Evolutionary conservation across 768 basidiomycete species (phyloP), one percentile per base, ranked within the genome.

Genomic region (Tephrocybe sp.): DNA sequence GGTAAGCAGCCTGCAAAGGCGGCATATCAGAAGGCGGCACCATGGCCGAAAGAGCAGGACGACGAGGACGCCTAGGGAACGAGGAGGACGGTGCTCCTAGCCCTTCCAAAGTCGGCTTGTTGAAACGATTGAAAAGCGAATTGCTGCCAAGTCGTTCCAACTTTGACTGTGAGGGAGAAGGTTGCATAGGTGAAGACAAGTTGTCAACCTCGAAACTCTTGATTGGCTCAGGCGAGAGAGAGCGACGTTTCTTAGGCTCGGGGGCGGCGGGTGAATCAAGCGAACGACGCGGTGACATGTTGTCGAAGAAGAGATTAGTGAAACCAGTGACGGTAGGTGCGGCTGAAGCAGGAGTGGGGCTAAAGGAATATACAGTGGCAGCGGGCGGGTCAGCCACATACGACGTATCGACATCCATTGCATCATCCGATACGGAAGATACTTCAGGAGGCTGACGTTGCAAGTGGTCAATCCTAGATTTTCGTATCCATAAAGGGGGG

Each of bases 331-430:
- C 65, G 0, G 79, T 76, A 0, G 83, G 75, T 12, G 75, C 78
- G 19, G 79, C 76, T 9, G 84, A 79, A 21, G 73, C 60, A 39
- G 77, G 74, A 28, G 64, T 66, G 52, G 53, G 70, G 44, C 68
- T 66, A 50, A 66, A 70, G 46, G 58, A 65, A 48, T 65, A 61
- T 19, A 52, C 64, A 49, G 49, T 55, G 39, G 55, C 49, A 24
- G 57, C 60, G 32, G 64, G 60, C 45, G 65, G 50, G 59, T 70
- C 64, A 40, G 71, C 67, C 38, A 66, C 63, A 51, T 71, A 76
- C 16, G 79, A 79, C 15, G 78, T 76, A 62, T 92, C 90, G 28
- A 92, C 77, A 55, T 92, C 90, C 90, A 92, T 92, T 25, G 83
- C 85, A 65, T 89, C 77, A 57, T 82, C 79, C 35, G 69, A 70